A percentile compares a stretch with the other conserved stretches of the same genome.
These are phyloP conservation scores for Aspergillus carlsbadensis DNA, from an alignment of 495 filamentous ascomycete genomes.

Conservation along the genomic window DNA sequence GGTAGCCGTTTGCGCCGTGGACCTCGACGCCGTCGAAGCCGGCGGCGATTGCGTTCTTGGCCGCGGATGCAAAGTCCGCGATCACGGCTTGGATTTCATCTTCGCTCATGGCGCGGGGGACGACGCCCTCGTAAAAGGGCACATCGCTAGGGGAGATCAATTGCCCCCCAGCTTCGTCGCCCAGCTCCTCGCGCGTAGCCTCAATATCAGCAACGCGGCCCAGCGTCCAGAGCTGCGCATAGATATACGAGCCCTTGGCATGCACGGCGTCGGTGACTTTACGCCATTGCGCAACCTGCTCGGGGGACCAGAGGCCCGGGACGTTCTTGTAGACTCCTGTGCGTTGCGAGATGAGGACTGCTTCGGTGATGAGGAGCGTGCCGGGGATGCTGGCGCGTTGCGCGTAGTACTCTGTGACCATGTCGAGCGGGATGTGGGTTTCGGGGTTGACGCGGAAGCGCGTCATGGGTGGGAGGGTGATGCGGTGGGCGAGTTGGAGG, in stretches of 20 bases:
- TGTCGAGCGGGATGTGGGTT: slow-evolving; percentile 31
- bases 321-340: slow-evolving; percentile 50
- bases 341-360: slow-evolving; percentile 56
- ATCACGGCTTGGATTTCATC: slow-evolving; percentile 59
- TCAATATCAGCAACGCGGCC: slow-evolving; percentile 53
- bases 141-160: slow-evolving; percentile 44
- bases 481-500: slow-evolving; percentile 43
- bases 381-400: slow-evolving; percentile 51
- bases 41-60: slow-evolving; percentile 60
- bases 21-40: slow-evolving; percentile 78
- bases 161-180: background rate
- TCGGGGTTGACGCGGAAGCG: slow-evolving; percentile 40
- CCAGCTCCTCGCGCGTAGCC: slow-evolving; percentile 34
- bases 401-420: slow-evolving; percentile 51
- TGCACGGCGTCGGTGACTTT: slow-evolving; percentile 52
- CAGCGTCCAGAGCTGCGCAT: slow-evolving; percentile 54
- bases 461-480: slow-evolving; percentile 53
- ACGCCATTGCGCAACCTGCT: slow-evolving; percentile 54
- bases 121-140: slow-evolving; percentile 11
- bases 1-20: slow-evolving; percentile 72
- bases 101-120: slow-evolving; percentile 51
- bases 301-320: slow-evolving; percentile 61
- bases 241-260: slow-evolving; percentile 48
- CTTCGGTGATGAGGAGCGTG: slow-evolving; percentile 58
- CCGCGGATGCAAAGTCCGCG: slow-evolving; percentile 56